Base-by-base conservation (phyloP, 441 rosid species). In the Theobroma grandiflorum region DNA sequence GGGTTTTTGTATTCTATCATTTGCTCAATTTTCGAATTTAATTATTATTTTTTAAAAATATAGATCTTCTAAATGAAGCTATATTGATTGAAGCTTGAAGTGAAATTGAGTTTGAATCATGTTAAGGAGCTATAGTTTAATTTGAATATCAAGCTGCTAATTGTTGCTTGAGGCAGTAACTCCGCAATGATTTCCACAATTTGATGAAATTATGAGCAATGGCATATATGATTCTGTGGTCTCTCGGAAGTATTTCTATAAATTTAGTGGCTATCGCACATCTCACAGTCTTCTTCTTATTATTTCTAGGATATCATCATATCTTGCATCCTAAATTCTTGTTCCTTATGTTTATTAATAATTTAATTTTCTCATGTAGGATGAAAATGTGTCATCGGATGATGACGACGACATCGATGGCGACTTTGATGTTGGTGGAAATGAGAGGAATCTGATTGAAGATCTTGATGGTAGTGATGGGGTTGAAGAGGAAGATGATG, bases 351-450 rank as follows among this genome's bases (percentile, higher is more conserved):
- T 62, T 35, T 61, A 37, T 3, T n/a, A 9, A 33, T 57, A 12
- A 38, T 35, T 42, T 45, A 15, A 66, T 75, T 79, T 70, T 12
- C 10, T 20, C 63, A 12, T 87, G 79, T 82, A 94, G 99, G 99
- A 96, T 81, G 98, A 94, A 86, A 82, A 91, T 71, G 91, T 93
- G 81, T 86, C 78, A 37, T 95, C 99, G 2, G 97, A 95, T 72
- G 93, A 89, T 64, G 94, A 80, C 1, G 89, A 82, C 45, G 84
- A 75, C 7, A 57, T n/a, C 35, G 70, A 70, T 40, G 67, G 57
- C 8, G 7, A 37, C 76, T 70, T 35, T 31, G 77, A 57, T 59
- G 80, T 72, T 0, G 84, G 66, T 65, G 77, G 74, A 66, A 80
- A 40, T 14, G 76, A 73, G 72, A 68, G 50, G 22, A 80, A 75